Evolutionary conservation across 495 filamentous ascomycete species (phyloP), one percentile per base, ranked within the genome.

Genomic region (Trichoderma parareesei): DNA sequence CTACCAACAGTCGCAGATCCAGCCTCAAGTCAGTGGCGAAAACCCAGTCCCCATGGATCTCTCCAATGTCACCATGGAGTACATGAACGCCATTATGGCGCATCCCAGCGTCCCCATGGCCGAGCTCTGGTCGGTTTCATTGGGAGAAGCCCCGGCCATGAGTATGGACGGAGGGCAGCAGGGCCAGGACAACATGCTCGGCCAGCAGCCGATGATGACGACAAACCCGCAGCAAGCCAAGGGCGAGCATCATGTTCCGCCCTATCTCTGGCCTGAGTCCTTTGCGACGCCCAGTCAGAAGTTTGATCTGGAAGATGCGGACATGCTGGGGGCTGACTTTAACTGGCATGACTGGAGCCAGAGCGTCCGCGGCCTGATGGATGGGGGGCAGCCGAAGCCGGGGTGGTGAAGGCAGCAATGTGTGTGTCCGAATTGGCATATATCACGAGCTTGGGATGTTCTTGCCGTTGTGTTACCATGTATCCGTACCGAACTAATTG

Each of bases 331-430:
- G 9, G 61, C n/a, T 18, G 27, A 63, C 18, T 63, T 63, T 33
- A 40, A 63, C 43, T 63, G 61, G 61, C n/a, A 48, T 20, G 33
- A 63, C 11, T 63, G 61, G 61, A 46, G n/a, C 41, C 40, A 48
- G 18, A 63, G 40, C 18, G 20, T 63, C 10, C 41, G 33, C 13
- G 33, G 41, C 18, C 42, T 46, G 33, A 38, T 48, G 61, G 61
- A 37, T 8, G 61, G 61, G 4, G 49, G 27, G 42, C 61, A 46
- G 27, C 13, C 41, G 53, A 57, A 57, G 18, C 53, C 35, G 53
- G 16, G 53, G 27, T 57, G 53, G 53, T 57, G 33, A 57, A 18
- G 9, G 6, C 40, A 41, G 11, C 27, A 0, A 27, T 27, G 27
- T 27, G 27, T 27, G 27, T 27, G n/a, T 16, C 43, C 10, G 2